Evolutionary conservation across 2,329 filamentous ascomycete species (phyloP).

Genomic region (Beauveria sp.): DNA sequence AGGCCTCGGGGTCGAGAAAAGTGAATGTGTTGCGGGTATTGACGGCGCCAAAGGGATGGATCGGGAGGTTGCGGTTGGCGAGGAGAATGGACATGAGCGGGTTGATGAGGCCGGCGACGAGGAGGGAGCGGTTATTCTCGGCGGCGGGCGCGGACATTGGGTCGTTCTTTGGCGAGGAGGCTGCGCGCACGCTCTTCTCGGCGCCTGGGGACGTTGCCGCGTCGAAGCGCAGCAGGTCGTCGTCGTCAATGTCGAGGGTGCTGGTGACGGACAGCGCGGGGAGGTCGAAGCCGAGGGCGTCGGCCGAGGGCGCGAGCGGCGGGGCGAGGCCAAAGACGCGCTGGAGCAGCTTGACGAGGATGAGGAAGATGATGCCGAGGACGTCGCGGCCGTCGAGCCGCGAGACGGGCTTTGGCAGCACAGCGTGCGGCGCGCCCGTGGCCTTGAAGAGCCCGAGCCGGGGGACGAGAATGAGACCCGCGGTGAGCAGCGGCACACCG

Average conservation of each 20-base stretch:
- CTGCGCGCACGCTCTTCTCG: not conserved
- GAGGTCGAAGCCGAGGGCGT: conserved; percentile 9
- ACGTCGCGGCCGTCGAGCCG: conserved; percentile 10
- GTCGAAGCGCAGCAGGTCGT: conserved; percentile 8
- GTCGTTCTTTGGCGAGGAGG: not conserved
- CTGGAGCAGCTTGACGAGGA: conserved; percentile 7
- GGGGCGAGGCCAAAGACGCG: conserved; percentile 2
- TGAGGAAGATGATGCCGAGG: conserved; percentile 6
- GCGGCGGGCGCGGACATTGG: not conserved
- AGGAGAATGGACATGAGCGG: conserved; percentile 13
- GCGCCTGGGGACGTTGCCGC: not conserved
- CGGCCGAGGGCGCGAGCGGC: not conserved
- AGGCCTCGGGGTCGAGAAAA: conserved; percentile 10
- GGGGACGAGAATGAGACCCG: conserved; percentile 4
- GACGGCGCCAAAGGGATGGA: conserved; percentile 11
- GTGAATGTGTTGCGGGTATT: conserved; percentile 11
- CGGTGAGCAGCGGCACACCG: conserved; percentile 5
- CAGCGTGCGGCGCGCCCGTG: conserved; percentile 6
- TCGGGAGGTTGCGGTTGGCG: conserved; percentile 9
- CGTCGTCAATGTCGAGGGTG: conserved; percentile 9
- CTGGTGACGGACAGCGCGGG: conserved; percentile 10
- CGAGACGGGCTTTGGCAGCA: conserved; percentile 10
- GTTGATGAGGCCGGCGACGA: conserved; percentile 10
- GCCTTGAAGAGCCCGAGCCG: not conserved
- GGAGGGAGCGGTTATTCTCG: conserved; percentile 5